phyloP scores from a whole-genome alignment of 2,329 filamentous ascomycete species.

The Paradendryphiella salina region DNA sequence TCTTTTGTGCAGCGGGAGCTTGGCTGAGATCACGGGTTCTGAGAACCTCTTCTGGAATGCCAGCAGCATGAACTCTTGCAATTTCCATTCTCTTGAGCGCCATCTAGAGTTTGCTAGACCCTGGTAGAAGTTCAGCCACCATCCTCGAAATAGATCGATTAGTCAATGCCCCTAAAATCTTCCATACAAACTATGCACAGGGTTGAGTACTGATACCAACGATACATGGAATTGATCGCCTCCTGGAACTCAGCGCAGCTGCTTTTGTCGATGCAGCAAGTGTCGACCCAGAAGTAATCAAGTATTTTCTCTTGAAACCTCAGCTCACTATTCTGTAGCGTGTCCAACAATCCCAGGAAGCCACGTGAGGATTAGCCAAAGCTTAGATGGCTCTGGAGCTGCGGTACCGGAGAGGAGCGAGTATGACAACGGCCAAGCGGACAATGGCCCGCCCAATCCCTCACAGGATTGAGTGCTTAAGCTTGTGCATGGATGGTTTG shows the following conservation, averaged over 20 bases:
- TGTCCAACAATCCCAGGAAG: not conserved
- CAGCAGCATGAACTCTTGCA: constrained; percentile 1
- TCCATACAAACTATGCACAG: constrained; percentile 11
- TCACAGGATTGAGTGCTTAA: too few relatives aligned
- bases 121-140: too few relatives aligned
- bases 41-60: not conserved
- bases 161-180: not conserved
- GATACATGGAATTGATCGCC: constrained; percentile 23
- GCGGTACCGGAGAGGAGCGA: too few relatives aligned
- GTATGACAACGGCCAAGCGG: too few relatives aligned
- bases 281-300: constrained; percentile 17
- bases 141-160: too few relatives aligned
- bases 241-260: constrained; percentile 15
- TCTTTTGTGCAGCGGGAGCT: not conserved
- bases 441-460: too few relatives aligned
- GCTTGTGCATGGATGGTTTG: too few relatives aligned
- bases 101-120: not conserved
- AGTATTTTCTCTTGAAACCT: not conserved
- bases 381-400: too few relatives aligned
- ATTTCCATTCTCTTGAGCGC: not conserved
- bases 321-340: not conserved
- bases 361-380: too few relatives aligned
- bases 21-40: not conserved
- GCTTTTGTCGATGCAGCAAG: constrained; percentile 24
- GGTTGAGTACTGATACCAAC: constrained; percentile 12